These are phyloP conservation scores for Metschnikowia shivogae DNA, from an alignment of 805 yeast genomes.

Conservation along the genomic window DNA sequence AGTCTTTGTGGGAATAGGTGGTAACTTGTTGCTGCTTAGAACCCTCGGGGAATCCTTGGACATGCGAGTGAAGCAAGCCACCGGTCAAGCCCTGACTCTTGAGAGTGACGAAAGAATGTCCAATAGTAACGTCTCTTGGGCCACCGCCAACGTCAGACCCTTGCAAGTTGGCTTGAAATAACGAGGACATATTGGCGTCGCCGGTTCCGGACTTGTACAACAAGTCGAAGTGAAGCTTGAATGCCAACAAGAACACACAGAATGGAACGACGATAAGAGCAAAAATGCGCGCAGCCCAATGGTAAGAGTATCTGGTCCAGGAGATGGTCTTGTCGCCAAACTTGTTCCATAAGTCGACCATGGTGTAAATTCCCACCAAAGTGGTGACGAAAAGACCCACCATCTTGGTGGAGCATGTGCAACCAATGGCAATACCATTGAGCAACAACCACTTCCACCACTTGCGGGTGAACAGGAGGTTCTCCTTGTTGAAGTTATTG, in stretches of 20 bases:
- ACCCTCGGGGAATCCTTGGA: conserved; percentile 45
- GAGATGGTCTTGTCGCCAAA: conserved; percentile 64
- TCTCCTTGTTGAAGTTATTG: conserved; percentile 51
- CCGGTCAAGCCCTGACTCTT: conserved; percentile 43
- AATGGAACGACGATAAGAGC: conserved; percentile 65
- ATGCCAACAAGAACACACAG: conserved; percentile 56
- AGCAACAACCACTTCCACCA: conserved; percentile 94
- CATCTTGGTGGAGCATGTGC: conserved; percentile 91
- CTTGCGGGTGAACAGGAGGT: conserved; percentile 53
- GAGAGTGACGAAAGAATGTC: conserved; percentile 41
- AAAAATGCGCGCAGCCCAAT: conserved; percentile 64
- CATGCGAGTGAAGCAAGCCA: conserved; percentile 45
- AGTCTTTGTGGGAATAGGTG: conserved; percentile 43
- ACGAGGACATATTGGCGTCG: conserved; percentile 71
- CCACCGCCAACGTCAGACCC: conserved; percentile 65
- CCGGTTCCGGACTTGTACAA: conserved; percentile 78
- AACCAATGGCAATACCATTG: conserved; percentile 85
- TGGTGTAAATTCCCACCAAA: conserved; percentile 84
- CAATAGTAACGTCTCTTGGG: conserved; percentile 64
- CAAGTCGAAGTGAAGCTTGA: conserved; percentile 73
- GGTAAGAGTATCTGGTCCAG: conserved; percentile 47
- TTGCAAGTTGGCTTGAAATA: conserved; percentile 72
- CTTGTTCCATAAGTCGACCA: conserved; percentile 80
- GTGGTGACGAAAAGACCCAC: conserved; percentile 91
- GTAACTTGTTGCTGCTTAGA: conserved; percentile 47